Evolutionary conservation across 192 early-diverging fungal species (phyloP), one percentile per base, ranked within the genome.

Genomic region (Radiomyces spectabilis): DNA sequence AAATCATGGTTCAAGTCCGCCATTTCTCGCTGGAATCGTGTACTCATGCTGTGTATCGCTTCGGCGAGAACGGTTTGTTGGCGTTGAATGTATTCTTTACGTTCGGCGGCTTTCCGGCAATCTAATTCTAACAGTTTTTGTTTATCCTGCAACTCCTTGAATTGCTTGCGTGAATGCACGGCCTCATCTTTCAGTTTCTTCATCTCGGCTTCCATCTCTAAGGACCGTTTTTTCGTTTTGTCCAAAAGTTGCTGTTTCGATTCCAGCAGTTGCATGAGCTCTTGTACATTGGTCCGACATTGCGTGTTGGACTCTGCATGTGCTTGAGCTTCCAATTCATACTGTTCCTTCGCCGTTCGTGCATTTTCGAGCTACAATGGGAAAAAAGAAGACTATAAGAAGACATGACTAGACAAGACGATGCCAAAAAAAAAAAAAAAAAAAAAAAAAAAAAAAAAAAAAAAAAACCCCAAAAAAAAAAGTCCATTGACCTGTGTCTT

Each of bases 211-310:
- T 66, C 64, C 8, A 60, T 39, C 5, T 59, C 40, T 3, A 27
- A 26, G 22, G 64, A 60, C 33, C 37, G 38, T 25, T 47, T 42
- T 42, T 54, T 53, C 13, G 64, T 66, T 30, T 29, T 21, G 26
- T 66, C 64, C 37, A 66, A 27, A 15, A 55, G 34, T 32, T 51
- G 44, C 33, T 66, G 52, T 48, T 66, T 66, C 18, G 45, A 39
- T 40, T 66, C 64, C 31, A 66, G 39, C 6, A 55, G 21, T 43
- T 66, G 44, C 64, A 66, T 66, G 22, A 66, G 34, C 45, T 60
- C 37, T 34, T 59, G 58, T 27, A 66, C 60, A 27, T 50, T 41
- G 19, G 37, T 30, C 15, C 64, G 44, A 43, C 46, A 55, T 10
- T 34, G 9, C 27, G 45, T 52, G 43, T 66, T 66, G 5, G 52